Conservation (phyloP, 208 protist species). For the Trypanosoma brucei region DNA sequence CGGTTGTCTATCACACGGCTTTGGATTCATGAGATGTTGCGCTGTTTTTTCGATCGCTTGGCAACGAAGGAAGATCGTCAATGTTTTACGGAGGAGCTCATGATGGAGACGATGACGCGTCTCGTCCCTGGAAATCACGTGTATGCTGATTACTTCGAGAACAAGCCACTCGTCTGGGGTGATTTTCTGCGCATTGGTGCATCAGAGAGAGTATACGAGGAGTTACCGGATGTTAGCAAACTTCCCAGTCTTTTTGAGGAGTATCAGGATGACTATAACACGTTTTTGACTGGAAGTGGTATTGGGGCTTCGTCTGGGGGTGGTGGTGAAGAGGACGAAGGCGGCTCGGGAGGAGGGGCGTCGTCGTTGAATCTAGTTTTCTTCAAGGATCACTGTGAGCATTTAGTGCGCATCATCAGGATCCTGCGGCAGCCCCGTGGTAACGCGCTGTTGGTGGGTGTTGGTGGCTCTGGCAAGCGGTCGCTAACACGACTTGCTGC, state of each 20-base stretch:
- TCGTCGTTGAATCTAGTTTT: constrained; percentile 82
- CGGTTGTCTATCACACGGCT: constrained; percentile 66
- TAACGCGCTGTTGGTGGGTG: constrained; percentile 96
- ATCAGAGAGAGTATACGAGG: constrained; percentile 87
- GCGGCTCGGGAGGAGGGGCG: constrained; percentile 8
- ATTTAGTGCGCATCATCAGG: constrained; percentile 94
- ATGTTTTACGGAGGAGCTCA: constrained; percentile 90
- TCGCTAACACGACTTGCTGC: constrained; percentile 93
- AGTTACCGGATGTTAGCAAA: constrained; percentile 66
- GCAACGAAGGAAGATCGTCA: constrained; percentile 88
- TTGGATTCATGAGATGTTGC: constrained; percentile 95
- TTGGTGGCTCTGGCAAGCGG: constrained; percentile 95
- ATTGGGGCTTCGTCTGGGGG: constrained; percentile 10
- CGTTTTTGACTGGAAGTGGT: constrained; percentile 25
- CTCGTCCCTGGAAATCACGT: constrained; percentile 58
- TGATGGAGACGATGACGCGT: constrained; percentile 76
- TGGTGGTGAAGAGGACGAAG: constrained; percentile 27
- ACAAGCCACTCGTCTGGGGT: constrained; percentile 88
- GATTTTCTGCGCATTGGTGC: constrained; percentile 91
- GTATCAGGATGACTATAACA: constrained; percentile 94
- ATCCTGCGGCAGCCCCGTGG: constrained; percentile 96
- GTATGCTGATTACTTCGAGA: constrained; percentile 57
- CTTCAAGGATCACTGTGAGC: constrained; percentile 94
- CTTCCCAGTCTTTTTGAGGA: constrained; percentile 80
- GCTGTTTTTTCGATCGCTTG: constrained; percentile 97